Conservation (phyloP, 768 basidiomycete genomes). For the Suillus subalutaceus region DNA sequence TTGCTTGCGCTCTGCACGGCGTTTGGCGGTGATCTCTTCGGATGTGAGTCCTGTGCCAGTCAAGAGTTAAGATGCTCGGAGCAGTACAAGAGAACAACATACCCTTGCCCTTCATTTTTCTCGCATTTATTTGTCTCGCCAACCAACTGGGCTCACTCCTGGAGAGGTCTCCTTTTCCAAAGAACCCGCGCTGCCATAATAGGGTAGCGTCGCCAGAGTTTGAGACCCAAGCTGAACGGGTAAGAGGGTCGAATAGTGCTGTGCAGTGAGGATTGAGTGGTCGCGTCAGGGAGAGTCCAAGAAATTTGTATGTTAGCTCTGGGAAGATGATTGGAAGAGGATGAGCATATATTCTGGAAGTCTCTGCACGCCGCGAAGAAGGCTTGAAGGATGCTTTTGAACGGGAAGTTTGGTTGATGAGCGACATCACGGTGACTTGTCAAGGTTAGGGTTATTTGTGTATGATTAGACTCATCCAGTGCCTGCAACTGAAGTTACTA, state of each 20-base stretch:
- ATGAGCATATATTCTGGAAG: conserved; percentile 67
- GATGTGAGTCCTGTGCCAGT: conserved; percentile 68
- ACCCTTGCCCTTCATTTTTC: conserved; percentile 60
- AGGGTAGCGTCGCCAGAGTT: conserved; percentile 62
- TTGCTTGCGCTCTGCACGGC: conserved; percentile 85
- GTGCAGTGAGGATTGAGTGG: conserved; percentile 74
- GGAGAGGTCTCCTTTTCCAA: conserved; percentile 95
- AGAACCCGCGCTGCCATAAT: conserved; percentile 92
- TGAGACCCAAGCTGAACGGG: conserved; percentile 88
- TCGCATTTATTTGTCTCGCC: conserved; percentile 71
- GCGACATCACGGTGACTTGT: conserved; percentile 42
- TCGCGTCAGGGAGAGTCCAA: conserved; percentile 61
- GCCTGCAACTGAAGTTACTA: too few species aligned
- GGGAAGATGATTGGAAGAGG: conserved; percentile 66
- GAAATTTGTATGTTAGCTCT: conserved; percentile 51
- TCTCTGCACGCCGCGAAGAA: conserved; percentile 59
- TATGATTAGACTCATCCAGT: neutral
- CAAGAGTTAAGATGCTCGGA: neutral
- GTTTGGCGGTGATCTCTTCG: conserved; percentile 88
- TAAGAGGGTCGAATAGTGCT: conserved; percentile 75
- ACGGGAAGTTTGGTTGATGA: conserved; percentile 44
- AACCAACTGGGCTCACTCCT: conserved; percentile 96
- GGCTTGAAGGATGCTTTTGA: conserved; percentile 49
- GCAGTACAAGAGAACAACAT: conserved; percentile 15
- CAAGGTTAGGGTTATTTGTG: neutral